Percentiles rank a stretch among this genome's conserved stretches.
phyloP scores from a whole-genome alignment of 1,284 basidiomycete genomes.

The Inonotus hispidus region DNA sequence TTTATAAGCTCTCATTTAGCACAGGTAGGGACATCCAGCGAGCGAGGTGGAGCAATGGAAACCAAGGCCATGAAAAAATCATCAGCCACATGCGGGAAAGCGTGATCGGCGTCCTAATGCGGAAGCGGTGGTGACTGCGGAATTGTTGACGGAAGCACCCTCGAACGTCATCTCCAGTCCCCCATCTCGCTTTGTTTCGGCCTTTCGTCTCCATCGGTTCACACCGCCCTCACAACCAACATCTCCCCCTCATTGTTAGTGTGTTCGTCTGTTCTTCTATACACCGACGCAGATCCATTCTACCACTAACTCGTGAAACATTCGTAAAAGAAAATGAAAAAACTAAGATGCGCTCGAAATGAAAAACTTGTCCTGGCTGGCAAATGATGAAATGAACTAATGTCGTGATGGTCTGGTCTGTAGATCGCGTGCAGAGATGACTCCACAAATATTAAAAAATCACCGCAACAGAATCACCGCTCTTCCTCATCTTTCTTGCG shows the following conservation, averaged over 20 bases:
- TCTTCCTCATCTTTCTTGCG: background rate
- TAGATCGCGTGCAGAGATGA: background rate
- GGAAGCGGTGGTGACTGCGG: background rate
- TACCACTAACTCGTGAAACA: too few species aligned
- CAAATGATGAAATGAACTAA: too few species aligned
- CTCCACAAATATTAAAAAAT: background rate
- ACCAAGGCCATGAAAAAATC: background rate
- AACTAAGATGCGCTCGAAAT: too few species aligned
- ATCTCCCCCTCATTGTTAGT: background rate
- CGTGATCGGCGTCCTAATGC: background rate
- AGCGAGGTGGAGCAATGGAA: background rate
- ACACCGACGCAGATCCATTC: too few species aligned
- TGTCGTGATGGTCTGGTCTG: too few species aligned
- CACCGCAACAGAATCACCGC: background rate
- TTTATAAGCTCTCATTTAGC: background rate
- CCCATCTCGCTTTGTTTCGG: background rate
- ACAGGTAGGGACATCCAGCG: background rate
- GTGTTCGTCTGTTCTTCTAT: too few species aligned
- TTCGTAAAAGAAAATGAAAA: too few species aligned
- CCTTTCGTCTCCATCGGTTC: background rate
- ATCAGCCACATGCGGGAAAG: background rate
- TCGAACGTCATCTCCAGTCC: background rate
- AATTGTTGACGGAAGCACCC: background rate
- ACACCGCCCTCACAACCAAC: background rate
- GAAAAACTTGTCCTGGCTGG: too few species aligned